A percentile compares a stretch with the other conserved stretches of the same genome.
These are phyloP conservation scores for Salix udensis DNA, from an alignment of 345 rosid species.

Conservation along the genomic window DNA sequence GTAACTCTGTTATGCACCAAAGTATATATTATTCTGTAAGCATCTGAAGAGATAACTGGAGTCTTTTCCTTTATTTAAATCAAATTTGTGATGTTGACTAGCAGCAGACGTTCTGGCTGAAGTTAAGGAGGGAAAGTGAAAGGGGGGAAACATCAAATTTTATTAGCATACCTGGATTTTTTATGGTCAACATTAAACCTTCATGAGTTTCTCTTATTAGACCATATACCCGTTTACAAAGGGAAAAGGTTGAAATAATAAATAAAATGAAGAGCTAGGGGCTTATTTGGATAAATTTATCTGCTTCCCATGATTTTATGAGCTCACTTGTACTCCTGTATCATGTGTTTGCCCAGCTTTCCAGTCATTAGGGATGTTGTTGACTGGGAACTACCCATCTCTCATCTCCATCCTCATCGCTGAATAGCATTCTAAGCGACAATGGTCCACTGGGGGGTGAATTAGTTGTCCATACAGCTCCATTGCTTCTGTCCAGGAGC, in stretches of 20 bases:
- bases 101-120: slow-evolving; percentile 3
- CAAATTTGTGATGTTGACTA: slow-evolving; percentile 5
- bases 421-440: slow-evolving; percentile 58
- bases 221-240: background rate
- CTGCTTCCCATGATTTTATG: slow-evolving; percentile 2
- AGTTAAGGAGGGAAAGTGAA: background rate
- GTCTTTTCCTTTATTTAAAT: background rate
- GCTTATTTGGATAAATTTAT: background rate
- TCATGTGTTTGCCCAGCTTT: slow-evolving; percentile 59
- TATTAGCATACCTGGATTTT: slow-evolving; percentile 3
- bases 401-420: slow-evolving; percentile 52
- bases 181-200: slow-evolving; percentile 14
- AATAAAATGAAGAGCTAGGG: background rate
- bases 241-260: background rate
- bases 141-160: background rate
- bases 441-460: slow-evolving; percentile 58
- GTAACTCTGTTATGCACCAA: background rate
- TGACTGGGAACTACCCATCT: slow-evolving; percentile 64
- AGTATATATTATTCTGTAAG: background rate
- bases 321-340: slow-evolving; percentile 51
- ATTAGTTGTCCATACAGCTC: slow-evolving; percentile 55
- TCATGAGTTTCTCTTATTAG: slow-evolving; percentile 8
- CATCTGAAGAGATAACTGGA: background rate
- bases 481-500: slow-evolving; percentile 47
- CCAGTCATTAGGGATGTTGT: slow-evolving; percentile 57